Conservation (phyloP, 164 flowering plant genomes). For the Platanus orientalis region DNA sequence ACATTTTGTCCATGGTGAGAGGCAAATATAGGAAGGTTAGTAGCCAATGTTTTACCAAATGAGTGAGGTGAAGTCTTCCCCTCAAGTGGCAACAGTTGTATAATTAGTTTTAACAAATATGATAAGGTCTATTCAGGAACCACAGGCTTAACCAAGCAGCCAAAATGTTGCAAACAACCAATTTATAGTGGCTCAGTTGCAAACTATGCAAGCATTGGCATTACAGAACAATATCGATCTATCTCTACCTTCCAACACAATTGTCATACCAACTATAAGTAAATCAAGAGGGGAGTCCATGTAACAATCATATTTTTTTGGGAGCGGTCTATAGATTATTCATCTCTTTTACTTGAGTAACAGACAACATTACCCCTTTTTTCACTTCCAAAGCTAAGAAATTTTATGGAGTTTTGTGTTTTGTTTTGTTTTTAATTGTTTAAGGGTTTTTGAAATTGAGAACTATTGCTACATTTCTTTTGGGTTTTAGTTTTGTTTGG, state of each 20-base stretch:
- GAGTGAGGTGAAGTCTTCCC: conserved; percentile 42
- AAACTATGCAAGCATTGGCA: conserved; percentile 85
- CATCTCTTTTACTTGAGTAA: no score
- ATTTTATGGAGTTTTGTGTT: no score
- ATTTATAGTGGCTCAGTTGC: conserved; percentile 73
- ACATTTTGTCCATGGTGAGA: conserved; percentile 48
- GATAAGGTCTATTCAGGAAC: conserved; percentile 46
- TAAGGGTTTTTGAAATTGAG: no score
- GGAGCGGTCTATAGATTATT: no score
- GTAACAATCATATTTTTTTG: no score
- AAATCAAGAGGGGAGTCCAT: no score
- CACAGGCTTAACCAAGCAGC: conserved; percentile 46
- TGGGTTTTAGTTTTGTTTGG: no score
- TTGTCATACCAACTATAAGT: no score
- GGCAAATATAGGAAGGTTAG: conserved; percentile 58
- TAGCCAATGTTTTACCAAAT: conserved; percentile 43
- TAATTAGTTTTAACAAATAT: conserved; percentile 38
- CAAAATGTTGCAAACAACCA: conserved; percentile 57
- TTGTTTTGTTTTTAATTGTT: no score
- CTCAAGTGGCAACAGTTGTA: conserved; percentile 36
- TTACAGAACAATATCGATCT: conserved; percentile 82
- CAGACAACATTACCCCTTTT: no score
- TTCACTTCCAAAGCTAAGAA: no score
- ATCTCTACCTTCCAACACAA: conserved; percentile 67
- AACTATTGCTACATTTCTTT: no score